These are phyloP conservation scores for Spathaspora boniae DNA, from an alignment of 805 yeast species.

Conservation along the genomic window DNA sequence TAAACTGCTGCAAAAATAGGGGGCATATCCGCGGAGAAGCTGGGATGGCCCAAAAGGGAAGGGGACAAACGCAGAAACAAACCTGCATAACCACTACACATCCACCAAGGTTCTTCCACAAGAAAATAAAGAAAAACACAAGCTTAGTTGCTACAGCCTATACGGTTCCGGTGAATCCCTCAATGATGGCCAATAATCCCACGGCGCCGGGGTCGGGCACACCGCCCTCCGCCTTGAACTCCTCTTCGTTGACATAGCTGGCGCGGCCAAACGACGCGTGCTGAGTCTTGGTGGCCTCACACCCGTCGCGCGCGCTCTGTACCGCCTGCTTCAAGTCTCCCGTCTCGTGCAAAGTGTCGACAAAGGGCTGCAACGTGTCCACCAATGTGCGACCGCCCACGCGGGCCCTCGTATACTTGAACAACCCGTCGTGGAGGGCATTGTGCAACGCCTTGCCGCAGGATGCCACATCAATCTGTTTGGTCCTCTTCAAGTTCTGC, in stretches of 20 bases:
- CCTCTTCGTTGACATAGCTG: slow-evolving; percentile 72
- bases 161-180: slow-evolving; percentile 32
- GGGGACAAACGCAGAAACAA: no score
- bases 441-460: slow-evolving; percentile 48
- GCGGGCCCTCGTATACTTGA: slow-evolving; percentile 85
- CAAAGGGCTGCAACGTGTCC: slow-evolving; percentile 87
- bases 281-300: slow-evolving; percentile 66
- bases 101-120: slow-evolving; percentile 3
- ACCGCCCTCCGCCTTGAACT: slow-evolving; percentile 58
- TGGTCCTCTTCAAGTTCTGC: slow-evolving; percentile 34
- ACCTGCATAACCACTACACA: slow-evolving; percentile 7
- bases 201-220: slow-evolving; percentile 95
- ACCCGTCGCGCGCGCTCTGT: slow-evolving; percentile 69
- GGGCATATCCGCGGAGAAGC: neutral
- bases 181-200: slow-evolving; percentile 64
- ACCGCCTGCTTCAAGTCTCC: slow-evolving; percentile 59
- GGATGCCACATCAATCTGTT: slow-evolving; percentile 30
- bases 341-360: slow-evolving; percentile 52
- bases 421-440: slow-evolving; percentile 68
- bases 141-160: neutral
- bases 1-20: neutral
- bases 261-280: slow-evolving; percentile 93
- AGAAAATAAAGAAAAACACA: no score
- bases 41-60: neutral
- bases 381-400: slow-evolving; percentile 85